phyloP scores from a whole-genome alignment of 352 stramenopile species.

The Phytophthora foliorum region DNA sequence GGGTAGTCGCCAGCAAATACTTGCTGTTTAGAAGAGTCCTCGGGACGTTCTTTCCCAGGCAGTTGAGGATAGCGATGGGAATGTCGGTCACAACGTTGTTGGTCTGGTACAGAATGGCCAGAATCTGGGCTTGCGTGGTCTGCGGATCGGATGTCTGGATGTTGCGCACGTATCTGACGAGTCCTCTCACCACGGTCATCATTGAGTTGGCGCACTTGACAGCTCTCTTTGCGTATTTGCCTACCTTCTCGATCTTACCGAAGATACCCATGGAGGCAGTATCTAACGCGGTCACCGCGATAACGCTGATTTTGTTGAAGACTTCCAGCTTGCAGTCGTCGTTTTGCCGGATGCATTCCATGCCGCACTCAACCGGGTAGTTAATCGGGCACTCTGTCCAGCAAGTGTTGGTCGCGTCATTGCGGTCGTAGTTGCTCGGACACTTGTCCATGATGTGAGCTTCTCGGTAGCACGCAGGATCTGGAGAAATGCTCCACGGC shows the following conservation, averaged over 20 bases:
- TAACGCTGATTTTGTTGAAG: constrained; percentile 41
- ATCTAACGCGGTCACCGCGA: constrained; percentile 39
- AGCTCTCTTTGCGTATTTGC: constrained; percentile 7
- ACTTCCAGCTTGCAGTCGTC: constrained; percentile 54
- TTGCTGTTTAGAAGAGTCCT: constrained; percentile 7
- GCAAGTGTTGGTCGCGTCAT: constrained; percentile 42
- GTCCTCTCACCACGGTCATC: constrained; percentile 18
- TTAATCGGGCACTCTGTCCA: constrained; percentile 56
- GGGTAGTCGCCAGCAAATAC: constrained; percentile 19
- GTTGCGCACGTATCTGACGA: constrained; percentile 25
- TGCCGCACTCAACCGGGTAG: constrained; percentile 61
- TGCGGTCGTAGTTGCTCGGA: constrained; percentile 37
- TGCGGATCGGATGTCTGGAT: constrained; percentile 22
- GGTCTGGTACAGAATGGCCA: constrained; percentile 17
- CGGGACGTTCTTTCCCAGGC: constrained; percentile 24
- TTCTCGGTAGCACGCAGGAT: constrained; percentile 48
- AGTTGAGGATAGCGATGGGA: constrained; percentile 17
- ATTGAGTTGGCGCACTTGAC: constrained; percentile 18
- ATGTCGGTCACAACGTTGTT: constrained; percentile 27
- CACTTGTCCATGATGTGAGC: constrained; percentile 36
- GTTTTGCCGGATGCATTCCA: constrained; percentile 71
- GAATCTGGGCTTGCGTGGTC: constrained; percentile 6
- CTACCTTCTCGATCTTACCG: constrained; percentile 33
- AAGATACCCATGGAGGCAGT: constrained; percentile 45
- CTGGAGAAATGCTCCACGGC: neutral